A percentile compares a stretch with the other conserved stretches of the same genome.
phyloP scores from a whole-genome alignment of 208 protist species.

The Trypanosoma boissoni region DNA sequence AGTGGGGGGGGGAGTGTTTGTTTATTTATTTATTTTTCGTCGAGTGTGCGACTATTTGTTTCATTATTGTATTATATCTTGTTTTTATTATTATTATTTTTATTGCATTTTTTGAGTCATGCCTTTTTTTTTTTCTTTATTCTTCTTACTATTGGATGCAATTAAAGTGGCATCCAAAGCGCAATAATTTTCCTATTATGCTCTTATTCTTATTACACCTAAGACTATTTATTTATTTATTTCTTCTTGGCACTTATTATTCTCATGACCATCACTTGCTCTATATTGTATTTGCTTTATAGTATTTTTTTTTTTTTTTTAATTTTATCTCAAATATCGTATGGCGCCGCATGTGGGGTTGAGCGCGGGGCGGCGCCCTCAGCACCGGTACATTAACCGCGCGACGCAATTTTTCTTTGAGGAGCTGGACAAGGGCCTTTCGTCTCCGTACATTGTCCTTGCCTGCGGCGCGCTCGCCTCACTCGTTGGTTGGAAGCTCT shows the following conservation, averaged over 20 bases:
- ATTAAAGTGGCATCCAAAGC: too few species aligned
- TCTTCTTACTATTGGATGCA: neutral
- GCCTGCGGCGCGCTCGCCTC: conserved; percentile 43
- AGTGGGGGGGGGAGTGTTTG: neutral
- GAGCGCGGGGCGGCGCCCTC: conserved; percentile 32
- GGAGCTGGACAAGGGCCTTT: conserved; percentile 76
- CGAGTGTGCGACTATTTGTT: neutral
- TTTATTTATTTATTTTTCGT: neutral
- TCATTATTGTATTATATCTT: neutral
- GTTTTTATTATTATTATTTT: neutral
- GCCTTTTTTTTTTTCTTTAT: neutral
- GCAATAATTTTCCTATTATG: too few species aligned
- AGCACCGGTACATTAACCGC: conserved; percentile 52
- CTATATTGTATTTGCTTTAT: too few species aligned
- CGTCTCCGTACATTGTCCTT: conserved; percentile 70
- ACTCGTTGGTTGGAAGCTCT: conserved; percentile 56
- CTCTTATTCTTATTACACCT: too few species aligned
- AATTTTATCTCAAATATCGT: too few species aligned
- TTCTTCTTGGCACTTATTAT: too few species aligned
- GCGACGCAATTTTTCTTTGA: conserved; percentile 76
- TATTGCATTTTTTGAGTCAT: neutral
- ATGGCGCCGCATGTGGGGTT: conserved; percentile 21
- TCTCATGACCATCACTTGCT: too few species aligned
- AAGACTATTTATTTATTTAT: too few species aligned
- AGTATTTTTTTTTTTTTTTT: neutral